Percentiles rank a stretch among this genome's conserved stretches.
Evolutionary conservation across 2,329 filamentous ascomycete genomes (phyloP).

Genomic region (Corinectria fuckeliana): DNA sequence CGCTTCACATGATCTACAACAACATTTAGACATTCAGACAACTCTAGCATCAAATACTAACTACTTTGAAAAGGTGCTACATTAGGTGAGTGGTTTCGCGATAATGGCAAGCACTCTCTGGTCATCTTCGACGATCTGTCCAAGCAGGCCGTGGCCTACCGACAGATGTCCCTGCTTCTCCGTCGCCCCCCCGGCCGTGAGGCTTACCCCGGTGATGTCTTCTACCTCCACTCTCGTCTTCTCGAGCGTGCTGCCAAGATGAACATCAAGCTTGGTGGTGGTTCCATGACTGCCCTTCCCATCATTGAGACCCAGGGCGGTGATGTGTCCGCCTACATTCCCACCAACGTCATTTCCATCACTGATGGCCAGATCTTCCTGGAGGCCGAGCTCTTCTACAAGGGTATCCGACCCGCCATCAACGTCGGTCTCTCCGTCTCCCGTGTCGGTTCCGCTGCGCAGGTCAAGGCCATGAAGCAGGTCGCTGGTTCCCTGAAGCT

Average conservation of each 20-base stretch:
- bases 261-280: slow-evolving; percentile 92
- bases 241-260: slow-evolving; percentile 99
- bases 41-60: neutral
- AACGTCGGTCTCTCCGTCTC: slow-evolving; percentile 99
- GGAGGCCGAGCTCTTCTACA: slow-evolving; percentile 99
- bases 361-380: slow-evolving; percentile 99
- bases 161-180: slow-evolving; percentile 98
- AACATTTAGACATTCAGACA: no score
- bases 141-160: slow-evolving; percentile 97
- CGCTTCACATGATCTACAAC: neutral
- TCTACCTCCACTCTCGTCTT: slow-evolving; percentile 99
- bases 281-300: slow-evolving; percentile 95
- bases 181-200: slow-evolving; percentile 98
- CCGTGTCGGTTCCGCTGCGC: slow-evolving; percentile 98
- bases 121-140: slow-evolving; percentile 95
- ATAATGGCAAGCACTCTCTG: slow-evolving; percentile 86
- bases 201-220: slow-evolving; percentile 98
- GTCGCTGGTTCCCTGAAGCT: slow-evolving; percentile 99
- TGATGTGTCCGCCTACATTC: slow-evolving; percentile 99
- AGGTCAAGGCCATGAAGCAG: slow-evolving; percentile 99
- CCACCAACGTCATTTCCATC: slow-evolving; percentile 99
- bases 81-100: slow-evolving; percentile 78
- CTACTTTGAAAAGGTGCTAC: slow-evolving; percentile 39
- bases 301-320: slow-evolving; percentile 99
- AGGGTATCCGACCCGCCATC: slow-evolving; percentile 99